Base-by-base conservation (phyloP, 1,284 basidiomycete genomes). In the Lignosus rhinocerotis region DNA sequence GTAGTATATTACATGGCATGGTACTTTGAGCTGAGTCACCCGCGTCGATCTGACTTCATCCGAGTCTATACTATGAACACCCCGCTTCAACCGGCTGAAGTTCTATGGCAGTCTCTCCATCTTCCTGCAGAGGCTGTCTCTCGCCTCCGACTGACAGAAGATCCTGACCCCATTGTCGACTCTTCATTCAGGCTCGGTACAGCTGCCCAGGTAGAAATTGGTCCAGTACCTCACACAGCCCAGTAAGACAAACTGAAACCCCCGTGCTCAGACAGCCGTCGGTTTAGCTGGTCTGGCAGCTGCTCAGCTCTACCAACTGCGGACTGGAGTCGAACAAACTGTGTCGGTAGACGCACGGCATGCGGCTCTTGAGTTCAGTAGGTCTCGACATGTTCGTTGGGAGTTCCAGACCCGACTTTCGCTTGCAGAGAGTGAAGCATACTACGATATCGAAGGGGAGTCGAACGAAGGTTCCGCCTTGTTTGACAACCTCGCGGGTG, bases 311-410 rank as follows among this genome's bases (percentile, higher is more conserved):
- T 76, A 85, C 66, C 68, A 72, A 16, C 69, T 85, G 17, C 71
- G 78, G 45, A 81, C 81, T 1, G 78, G 79, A 0, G 57, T 75
- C 2, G 67, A 73, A 55, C 84, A 86, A 64, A 72, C 74, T 19
- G 83, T 87, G 2, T 67, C 69, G 3, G 83, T 87, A 1, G 75
- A 85, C 59, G 80, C 81, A 14, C 69, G 83, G 39, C 83, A 87
- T 69, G 85, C 85, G 4, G 76, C 76, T 2, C 72, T 87, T 17
- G 80, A 83, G 54, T 86, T 84, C 67, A 80, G 83, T 84, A 53
- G 70, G 83, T 73, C 9, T 25, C 25, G 25, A 25, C 25, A 2
- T 4, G 4, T 25, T 25, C 25, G 25, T 25, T 2, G 4, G 4
- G 25, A 4, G 25, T 25, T 25, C 25, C 25, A 25, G 25, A 25